phyloP scores from a whole-genome alignment of 345 rosid genomes.

The Diplotaxis tenuifolia region DNA sequence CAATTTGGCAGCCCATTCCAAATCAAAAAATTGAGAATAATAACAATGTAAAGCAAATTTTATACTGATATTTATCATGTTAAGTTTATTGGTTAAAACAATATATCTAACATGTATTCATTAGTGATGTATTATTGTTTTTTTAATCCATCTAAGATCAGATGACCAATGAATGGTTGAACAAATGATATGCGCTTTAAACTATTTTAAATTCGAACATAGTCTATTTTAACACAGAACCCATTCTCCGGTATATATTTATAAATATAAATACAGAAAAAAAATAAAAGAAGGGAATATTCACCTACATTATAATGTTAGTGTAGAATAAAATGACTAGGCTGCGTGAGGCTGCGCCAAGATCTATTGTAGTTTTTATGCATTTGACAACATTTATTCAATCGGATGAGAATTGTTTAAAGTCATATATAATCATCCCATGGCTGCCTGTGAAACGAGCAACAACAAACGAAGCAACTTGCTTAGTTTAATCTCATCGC shows the following conservation, averaged over 20 bases:
- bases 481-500: neutral
- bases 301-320: neutral
- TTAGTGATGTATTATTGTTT: neutral
- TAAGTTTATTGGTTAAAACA: too few species aligned
- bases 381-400: neutral
- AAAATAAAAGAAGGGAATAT: neutral
- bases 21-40: too few species aligned
- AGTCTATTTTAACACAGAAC: neutral
- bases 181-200: neutral
- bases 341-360: slow-evolving; percentile 20
- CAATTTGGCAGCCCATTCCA: too few species aligned
- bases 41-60: too few species aligned
- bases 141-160: neutral
- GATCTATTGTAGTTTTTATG: neutral
- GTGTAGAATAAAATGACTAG: slow-evolving; percentile 16
- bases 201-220: neutral
- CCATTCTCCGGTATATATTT: neutral
- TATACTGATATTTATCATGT: too few species aligned
- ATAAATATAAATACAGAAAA: neutral
- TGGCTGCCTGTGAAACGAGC: neutral
- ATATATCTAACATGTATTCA: neutral
- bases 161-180: neutral
- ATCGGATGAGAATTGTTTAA: neutral
- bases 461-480: neutral
- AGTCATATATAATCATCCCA: neutral